phyloP scores from a whole-genome alignment of 2,329 filamentous ascomycete species.

The Beauveria australis region DNA sequence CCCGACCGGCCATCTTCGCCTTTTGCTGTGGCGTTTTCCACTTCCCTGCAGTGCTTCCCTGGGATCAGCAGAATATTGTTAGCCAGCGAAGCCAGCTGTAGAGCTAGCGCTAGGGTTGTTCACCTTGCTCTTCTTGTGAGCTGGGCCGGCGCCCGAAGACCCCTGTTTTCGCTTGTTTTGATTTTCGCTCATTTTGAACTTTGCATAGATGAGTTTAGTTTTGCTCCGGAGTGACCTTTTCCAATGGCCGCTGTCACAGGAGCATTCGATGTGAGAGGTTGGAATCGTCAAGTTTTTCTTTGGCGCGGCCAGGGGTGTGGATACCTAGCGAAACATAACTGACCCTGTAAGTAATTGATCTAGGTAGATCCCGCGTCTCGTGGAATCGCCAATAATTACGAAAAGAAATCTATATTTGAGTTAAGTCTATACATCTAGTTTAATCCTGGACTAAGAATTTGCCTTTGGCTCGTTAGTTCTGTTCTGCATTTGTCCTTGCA shows the following conservation, averaged over 20 bases:
- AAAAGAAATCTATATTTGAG: too few relatives aligned
- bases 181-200: conserved; percentile 22
- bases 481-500: conserved; percentile 56
- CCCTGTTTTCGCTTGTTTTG: conserved; percentile 29
- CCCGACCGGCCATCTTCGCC: conserved; percentile 35
- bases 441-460: background rate
- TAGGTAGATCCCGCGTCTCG: too few relatives aligned
- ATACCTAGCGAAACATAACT: background rate
- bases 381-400: too few relatives aligned
- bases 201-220: background rate
- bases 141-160: conserved; percentile 17
- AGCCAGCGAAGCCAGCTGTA: background rate
- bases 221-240: background rate
- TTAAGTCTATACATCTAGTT: background rate
- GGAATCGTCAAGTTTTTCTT: background rate
- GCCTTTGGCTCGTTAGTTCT: background rate
- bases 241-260: background rate
- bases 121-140: conserved; percentile 35
- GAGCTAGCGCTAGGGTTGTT: conserved; percentile 3
- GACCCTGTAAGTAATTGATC: background rate
- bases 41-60: conserved; percentile 40
- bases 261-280: background rate
- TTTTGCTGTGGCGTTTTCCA: conserved; percentile 56
- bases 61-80: background rate
- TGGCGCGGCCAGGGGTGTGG: background rate